Conservation (phyloP, 2,329 filamentous ascomycete species). For the Ceratocystiopsis minuta region DNA sequence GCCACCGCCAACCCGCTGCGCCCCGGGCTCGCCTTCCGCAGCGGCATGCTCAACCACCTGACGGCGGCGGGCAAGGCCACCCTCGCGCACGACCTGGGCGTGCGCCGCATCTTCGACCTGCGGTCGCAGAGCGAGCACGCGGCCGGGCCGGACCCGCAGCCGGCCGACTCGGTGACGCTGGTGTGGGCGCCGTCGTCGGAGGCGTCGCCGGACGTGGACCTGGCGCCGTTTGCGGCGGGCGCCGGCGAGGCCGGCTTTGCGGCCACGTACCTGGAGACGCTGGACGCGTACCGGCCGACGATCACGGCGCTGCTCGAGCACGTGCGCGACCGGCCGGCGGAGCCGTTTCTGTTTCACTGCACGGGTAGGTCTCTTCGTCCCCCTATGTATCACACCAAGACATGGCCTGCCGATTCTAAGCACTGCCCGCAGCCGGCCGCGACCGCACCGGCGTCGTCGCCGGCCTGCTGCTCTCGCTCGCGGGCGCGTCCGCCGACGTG, state of each 20-base stretch:
- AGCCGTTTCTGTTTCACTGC: constrained; percentile 35
- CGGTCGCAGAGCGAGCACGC: constrained; percentile 26
- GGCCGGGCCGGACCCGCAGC: constrained; percentile 22
- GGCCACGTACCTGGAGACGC: constrained; percentile 28
- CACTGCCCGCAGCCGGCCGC: constrained; percentile 25
- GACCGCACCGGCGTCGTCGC: constrained; percentile 35
- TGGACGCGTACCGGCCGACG: constrained; percentile 22
- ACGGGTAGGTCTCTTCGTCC: constrained; percentile 23
- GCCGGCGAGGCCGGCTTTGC: constrained; percentile 26
- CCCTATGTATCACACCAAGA: too few relatives aligned
- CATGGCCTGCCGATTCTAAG: too few relatives aligned
- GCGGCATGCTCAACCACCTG: constrained; percentile 23
- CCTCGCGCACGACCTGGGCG: constrained; percentile 19
- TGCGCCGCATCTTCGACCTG: constrained; percentile 33
- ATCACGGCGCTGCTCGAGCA: constrained; percentile 29
- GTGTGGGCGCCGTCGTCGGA: constrained; percentile 23
- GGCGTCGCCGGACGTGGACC: constrained; percentile 19
- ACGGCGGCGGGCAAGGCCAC: constrained; percentile 19
- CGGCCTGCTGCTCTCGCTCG: constrained; percentile 31
- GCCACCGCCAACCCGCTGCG: constrained; percentile 17
- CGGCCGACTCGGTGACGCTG: constrained; percentile 24
- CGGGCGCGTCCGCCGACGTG: constrained; percentile 24
- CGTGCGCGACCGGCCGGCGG: constrained; percentile 25
- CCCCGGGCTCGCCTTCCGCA: constrained; percentile 26
- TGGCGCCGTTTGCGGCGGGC: constrained; percentile 26